These are phyloP conservation scores for Paragyromitra xinjiangensis DNA, from an alignment of 495 filamentous ascomycete genomes.

Conservation along the genomic window DNA sequence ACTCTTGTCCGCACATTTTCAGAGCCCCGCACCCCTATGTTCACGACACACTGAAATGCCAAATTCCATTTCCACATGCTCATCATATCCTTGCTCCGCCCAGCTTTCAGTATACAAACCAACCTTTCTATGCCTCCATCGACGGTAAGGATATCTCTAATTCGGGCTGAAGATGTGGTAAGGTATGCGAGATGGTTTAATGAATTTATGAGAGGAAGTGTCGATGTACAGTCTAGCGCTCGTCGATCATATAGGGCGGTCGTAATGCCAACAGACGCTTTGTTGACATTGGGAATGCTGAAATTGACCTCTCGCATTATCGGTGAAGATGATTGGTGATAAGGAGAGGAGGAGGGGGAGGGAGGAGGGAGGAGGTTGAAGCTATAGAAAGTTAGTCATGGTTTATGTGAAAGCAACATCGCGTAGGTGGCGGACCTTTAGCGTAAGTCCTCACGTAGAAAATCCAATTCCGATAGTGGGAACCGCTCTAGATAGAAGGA, in stretches of 20 bases:
- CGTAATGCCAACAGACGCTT: slow-evolving; percentile 98
- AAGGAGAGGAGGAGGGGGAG: slow-evolving; percentile 22
- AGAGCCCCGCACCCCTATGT: slow-evolving; percentile 96
- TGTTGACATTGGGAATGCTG: slow-evolving; percentile 99
- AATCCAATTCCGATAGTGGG: slow-evolving; percentile 5
- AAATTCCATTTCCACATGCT: slow-evolving; percentile 99
- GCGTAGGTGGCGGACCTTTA: slow-evolving; percentile 26
- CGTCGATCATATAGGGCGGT: slow-evolving; percentile 97
- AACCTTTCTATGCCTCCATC: slow-evolving; percentile 97
- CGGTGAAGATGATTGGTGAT: slow-evolving; percentile 56
- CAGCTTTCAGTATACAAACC: slow-evolving; percentile 97
- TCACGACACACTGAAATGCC: slow-evolving; percentile 97
- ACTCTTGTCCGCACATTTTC: slow-evolving; percentile 92
- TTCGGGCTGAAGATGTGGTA: slow-evolving; percentile 96
- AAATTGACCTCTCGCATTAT: slow-evolving; percentile 99
- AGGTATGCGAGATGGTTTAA: slow-evolving; percentile 98
- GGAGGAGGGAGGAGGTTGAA: slow-evolving; percentile 11
- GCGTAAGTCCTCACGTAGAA: slow-evolving; percentile 25
- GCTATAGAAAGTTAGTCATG: slow-evolving; percentile 43
- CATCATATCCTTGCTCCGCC: slow-evolving; percentile 96
- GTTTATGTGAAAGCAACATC: slow-evolving; percentile 16
- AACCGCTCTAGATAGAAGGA: slow-evolving; percentile 24
- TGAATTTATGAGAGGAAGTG: slow-evolving; percentile 95
- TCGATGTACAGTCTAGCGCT: slow-evolving; percentile 97
- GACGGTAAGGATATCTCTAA: slow-evolving; percentile 95